phyloP scores from a whole-genome alignment of 306 rosid species.

The Cajanus cajan region DNA sequence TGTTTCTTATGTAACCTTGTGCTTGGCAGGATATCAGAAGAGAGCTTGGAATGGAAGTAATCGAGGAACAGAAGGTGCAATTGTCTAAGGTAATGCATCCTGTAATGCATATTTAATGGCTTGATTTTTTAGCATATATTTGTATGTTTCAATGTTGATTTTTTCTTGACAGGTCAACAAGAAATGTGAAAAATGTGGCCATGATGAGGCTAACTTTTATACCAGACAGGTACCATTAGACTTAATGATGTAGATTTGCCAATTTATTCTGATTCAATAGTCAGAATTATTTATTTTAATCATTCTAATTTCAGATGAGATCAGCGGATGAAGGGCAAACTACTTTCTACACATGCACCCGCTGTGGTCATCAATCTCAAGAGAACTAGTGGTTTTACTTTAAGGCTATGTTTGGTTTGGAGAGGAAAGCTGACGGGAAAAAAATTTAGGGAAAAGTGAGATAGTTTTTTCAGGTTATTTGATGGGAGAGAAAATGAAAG shows the following conservation, averaged over 20 bases:
- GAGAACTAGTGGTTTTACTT: conserved; percentile 27
- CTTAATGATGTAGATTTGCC: background rate
- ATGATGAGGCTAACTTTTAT: conserved; percentile 59
- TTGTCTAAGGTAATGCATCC: conserved; percentile 42
- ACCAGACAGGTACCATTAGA: conserved; percentile 43
- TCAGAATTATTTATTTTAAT: background rate
- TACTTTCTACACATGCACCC: conserved; percentile 41
- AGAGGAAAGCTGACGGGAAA: background rate
- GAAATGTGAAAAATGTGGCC: conserved; percentile 80
- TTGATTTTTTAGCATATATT: background rate
- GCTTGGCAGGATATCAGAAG: conserved; percentile 47
- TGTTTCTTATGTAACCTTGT: conserved; percentile 1
- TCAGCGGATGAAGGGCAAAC: conserved; percentile 55
- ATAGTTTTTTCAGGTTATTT: background rate
- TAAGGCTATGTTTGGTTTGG: background rate
- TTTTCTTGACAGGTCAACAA: conserved; percentile 52
- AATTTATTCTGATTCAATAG: conserved; percentile 4
- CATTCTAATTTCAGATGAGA: conserved; percentile 40
- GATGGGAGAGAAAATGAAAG: background rate
- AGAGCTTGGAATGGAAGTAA: conserved; percentile 44
- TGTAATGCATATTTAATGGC: background rate
- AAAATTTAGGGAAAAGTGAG: background rate
- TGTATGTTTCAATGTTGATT: background rate
- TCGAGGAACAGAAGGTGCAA: conserved; percentile 37
- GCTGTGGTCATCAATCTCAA: conserved; percentile 42